phyloP scores from a whole-genome alignment of 495 filamentous ascomycete species.

The Tuber borchii region DNA sequence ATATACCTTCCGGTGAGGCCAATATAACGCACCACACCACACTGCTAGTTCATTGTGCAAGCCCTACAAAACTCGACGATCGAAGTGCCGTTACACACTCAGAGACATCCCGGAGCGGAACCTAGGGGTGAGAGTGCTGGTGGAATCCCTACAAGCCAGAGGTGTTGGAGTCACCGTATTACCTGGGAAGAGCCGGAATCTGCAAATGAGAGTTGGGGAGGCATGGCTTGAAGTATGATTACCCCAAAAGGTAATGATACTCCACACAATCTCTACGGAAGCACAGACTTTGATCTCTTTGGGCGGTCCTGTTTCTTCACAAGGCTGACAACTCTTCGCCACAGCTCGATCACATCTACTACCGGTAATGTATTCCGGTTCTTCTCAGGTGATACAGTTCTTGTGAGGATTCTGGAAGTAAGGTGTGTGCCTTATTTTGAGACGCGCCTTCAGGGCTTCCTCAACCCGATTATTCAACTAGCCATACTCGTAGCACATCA shows the following conservation, averaged over 20 bases:
- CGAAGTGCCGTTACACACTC: not conserved
- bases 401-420: not conserved
- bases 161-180: not conserved
- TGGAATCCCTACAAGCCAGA: not conserved
- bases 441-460: not conserved
- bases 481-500: fast-evolving
- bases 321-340: not conserved
- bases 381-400: not conserved
- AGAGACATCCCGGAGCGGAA: not conserved
- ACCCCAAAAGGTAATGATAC: not conserved
- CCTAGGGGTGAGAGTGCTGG: not conserved
- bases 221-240: too few species aligned
- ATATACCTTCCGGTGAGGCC: not conserved
- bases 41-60: not conserved
- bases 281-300: not conserved
- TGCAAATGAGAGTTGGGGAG: not conserved
- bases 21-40: too few species aligned
- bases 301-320: not conserved
- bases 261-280: not conserved
- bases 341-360: not conserved
- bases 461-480: not conserved
- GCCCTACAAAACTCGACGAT: not conserved
- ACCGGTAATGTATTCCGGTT: not conserved
- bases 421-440: not conserved
- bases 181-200: not conserved